These are phyloP conservation scores for Podila minutissima DNA, from an alignment of 192 early-diverging fungal species.

Conservation along the genomic window DNA sequence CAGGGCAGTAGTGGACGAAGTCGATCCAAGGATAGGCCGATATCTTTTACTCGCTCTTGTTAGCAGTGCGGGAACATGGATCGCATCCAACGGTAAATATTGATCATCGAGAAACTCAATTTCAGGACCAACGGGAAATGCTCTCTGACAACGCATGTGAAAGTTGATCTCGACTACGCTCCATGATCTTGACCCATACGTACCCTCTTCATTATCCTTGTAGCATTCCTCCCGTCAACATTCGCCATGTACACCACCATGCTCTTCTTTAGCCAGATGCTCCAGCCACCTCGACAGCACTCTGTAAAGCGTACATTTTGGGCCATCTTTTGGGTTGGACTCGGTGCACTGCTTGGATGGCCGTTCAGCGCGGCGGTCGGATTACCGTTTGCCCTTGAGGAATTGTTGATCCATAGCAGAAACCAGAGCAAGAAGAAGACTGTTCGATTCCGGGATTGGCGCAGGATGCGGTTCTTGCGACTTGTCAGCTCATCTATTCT, in stretches of 20 bases:
- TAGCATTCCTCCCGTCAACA: conserved; percentile 88
- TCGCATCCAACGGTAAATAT: conserved; percentile 73
- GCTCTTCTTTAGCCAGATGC: conserved; percentile 75
- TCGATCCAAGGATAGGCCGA: conserved; percentile 73
- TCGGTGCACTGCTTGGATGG: conserved; percentile 82
- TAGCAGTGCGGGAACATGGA: conserved; percentile 88
- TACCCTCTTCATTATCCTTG: neutral
- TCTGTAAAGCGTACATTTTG: conserved; percentile 59
- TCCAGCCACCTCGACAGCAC: conserved; percentile 62
- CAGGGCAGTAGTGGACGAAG: conserved; percentile 62
- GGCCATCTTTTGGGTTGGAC: conserved; percentile 68
- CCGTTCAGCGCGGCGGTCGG: conserved; percentile 85
- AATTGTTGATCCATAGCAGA: conserved; percentile 62
- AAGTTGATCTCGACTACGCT: neutral
- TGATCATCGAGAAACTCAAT: neutral
- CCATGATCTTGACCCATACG: neutral
- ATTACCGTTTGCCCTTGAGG: conserved; percentile 82
- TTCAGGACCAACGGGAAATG: neutral
- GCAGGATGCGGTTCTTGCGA: conserved; percentile 53
- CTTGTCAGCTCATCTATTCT: conserved; percentile 50
- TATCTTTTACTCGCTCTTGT: conserved; percentile 71
- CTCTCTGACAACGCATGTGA: neutral
- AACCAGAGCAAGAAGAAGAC: conserved; percentile 50
- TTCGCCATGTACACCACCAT: conserved; percentile 92
- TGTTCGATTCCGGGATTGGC: conserved; percentile 52